A percentile compares a stretch with the other conserved stretches of the same genome.
These are phyloP conservation scores for Sclerotinia spermophila DNA, from an alignment of 2,329 filamentous ascomycete genomes.

Conservation along the genomic window DNA sequence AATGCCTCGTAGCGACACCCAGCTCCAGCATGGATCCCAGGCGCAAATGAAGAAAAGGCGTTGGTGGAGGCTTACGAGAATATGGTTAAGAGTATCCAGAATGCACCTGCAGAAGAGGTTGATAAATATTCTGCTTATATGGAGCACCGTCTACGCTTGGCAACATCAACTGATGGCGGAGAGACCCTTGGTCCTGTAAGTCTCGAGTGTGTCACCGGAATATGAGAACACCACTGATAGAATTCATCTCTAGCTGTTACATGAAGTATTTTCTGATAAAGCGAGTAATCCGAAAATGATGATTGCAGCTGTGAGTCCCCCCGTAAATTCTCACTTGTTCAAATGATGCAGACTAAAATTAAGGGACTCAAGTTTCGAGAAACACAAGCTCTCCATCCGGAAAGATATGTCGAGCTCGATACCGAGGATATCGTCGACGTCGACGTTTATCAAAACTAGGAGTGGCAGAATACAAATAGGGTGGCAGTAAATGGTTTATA, in stretches of 20 bases:
- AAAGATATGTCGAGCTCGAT: no score
- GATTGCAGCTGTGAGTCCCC: not conserved
- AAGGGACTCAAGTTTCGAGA: not conserved
- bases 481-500: not conserved
- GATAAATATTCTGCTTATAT: not conserved
- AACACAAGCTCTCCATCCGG: not conserved
- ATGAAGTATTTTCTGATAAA: not conserved
- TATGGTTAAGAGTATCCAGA: not conserved
- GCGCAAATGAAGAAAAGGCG: not conserved
- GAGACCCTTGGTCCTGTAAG: not conserved
- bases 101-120: not conserved
- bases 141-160: not conserved
- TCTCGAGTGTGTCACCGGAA: not conserved
- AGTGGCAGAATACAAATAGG: not conserved
- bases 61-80: not conserved
- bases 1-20: not conserved
- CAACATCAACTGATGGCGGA: not conserved
- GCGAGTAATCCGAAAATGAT: not conserved
- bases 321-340: not conserved
- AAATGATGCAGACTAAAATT: not conserved
- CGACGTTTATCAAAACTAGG: not conserved
- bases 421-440: not conserved
- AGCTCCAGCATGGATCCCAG: not conserved
- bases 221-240: not conserved
- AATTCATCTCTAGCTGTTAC: not conserved